Base-by-base conservation (phyloP, 176 grass and related monocot species). In the Eragrostis curvula region DNA sequence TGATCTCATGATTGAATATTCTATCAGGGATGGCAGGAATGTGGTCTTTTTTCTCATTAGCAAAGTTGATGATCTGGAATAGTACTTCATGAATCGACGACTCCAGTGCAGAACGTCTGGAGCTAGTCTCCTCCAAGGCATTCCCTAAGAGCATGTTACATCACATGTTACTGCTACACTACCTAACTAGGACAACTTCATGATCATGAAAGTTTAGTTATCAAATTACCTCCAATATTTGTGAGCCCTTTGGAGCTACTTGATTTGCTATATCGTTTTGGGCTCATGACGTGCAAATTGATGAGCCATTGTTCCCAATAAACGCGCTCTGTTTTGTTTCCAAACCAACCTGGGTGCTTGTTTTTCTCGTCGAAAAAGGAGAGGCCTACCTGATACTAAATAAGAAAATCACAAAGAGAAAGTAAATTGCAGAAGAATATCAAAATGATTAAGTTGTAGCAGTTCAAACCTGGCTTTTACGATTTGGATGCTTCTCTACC, bases 251-350 rank as follows among this genome's bases (percentile, higher is more conserved):
- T 96, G 11, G 80, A 88, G 74, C 80, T 87, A 39, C 72, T 91
- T 60, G 90, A 86, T 84, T 91, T 93, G 40, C 75, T 72, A 24
- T 87, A 82, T 66, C 75, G 50, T 90, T 93, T 98, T 36, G 89
- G 88, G 86, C 66, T 88, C 64, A 67, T 28, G 12, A 91, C 61
- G 58, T 95, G 96, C 67, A 98, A 78, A 80, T 88, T 96, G 77
- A 98, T 87, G 73, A 93, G 89, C 93, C 93, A 98, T 28, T 98
- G 93, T 75, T 98, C 96, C 96, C 93, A 98, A 74, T 91, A 90
- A 67, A 89, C 79, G 14, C 79, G 89, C 72, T 98, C 96, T 53
- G 89, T 91, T 87, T 85, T 98, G 85, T 71, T 95, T 32, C 85
- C 68, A 43, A 98, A 98, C 96, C 96, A 98, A 63, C 87, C 83